These are phyloP conservation scores for Pleurotus salmoneostramineus DNA, from an alignment of 768 basidiomycete genomes.

Conservation along the genomic window DNA sequence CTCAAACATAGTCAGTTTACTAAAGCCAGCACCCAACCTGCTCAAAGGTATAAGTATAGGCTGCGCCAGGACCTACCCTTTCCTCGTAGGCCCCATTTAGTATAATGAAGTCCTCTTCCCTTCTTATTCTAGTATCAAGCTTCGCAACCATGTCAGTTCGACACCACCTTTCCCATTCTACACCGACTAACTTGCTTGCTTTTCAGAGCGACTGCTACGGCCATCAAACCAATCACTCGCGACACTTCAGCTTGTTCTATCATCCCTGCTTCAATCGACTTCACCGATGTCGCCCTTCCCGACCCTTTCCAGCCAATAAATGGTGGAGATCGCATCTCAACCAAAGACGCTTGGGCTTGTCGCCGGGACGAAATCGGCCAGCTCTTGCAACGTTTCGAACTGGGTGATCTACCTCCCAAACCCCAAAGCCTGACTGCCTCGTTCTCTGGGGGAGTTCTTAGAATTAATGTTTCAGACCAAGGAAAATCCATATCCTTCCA, in stretches of 20 bases:
- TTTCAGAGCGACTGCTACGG: too few relatives aligned
- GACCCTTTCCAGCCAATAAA: conserved; percentile 49
- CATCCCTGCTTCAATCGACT: conserved; percentile 25
- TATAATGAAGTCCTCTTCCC: too few relatives aligned
- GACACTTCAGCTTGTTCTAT: conserved; percentile 18
- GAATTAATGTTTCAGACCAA: conserved; percentile 43
- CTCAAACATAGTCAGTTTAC: too few relatives aligned
- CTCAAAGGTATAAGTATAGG: too few relatives aligned
- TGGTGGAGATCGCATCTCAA: conserved; percentile 36
- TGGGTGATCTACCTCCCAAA: conserved; percentile 45
- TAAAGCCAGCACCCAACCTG: too few relatives aligned
- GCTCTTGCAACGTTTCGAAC: conserved; percentile 51
- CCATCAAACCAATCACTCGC: background rate
- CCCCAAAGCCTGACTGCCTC: conserved; percentile 42
- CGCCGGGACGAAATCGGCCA: conserved; percentile 45
- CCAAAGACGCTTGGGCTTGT: conserved; percentile 47
- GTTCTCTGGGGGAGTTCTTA: conserved; percentile 39
- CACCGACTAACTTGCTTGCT: too few relatives aligned
- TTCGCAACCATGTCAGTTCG: too few relatives aligned
- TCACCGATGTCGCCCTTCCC: conserved; percentile 40
- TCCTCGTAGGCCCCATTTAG: too few relatives aligned
- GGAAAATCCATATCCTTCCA: conserved; percentile 48
- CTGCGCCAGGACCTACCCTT: too few relatives aligned
- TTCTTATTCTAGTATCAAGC: too few relatives aligned
- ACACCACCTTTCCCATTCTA: too few relatives aligned